Conservation (phyloP, 2,329 filamentous ascomycete species). For the Nemania sp. region DNA sequence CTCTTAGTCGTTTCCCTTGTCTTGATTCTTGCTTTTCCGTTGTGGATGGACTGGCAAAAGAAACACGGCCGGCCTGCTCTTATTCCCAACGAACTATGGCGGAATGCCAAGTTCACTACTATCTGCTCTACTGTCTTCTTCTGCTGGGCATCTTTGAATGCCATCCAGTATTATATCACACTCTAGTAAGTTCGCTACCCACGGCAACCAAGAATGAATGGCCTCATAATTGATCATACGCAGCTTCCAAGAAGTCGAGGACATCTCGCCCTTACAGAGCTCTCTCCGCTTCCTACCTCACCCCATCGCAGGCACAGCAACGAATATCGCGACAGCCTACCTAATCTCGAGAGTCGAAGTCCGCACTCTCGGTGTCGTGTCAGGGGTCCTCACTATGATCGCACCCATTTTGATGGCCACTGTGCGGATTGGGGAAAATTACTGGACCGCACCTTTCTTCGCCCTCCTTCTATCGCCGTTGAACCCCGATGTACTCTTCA, state of each 20-base stretch:
- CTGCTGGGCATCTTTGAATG: conserved; percentile 56
- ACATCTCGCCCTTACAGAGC: conserved; percentile 48
- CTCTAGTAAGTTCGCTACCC: conserved; percentile 47
- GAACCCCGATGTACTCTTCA: conserved; percentile 65
- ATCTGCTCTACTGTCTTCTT: conserved; percentile 62
- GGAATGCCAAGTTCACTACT: conserved; percentile 62
- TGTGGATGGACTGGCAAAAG: conserved; percentile 53
- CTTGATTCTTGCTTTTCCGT: conserved; percentile 58
- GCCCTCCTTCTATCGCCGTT: conserved; percentile 60
- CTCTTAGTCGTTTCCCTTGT: conserved; percentile 56
- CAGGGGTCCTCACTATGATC: conserved; percentile 58
- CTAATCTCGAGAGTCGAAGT: conserved; percentile 56
- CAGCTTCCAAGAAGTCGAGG: conserved; percentile 59
- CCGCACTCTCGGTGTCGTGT: conserved; percentile 54
- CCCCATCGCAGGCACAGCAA: conserved; percentile 57
- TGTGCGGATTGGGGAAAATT: conserved; percentile 59
- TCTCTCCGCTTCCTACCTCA: conserved; percentile 60
- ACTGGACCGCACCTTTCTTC: conserved; percentile 62
- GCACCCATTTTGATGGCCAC: conserved; percentile 68
- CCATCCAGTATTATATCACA: conserved; percentile 58
- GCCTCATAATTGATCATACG: neutral
- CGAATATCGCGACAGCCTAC: conserved; percentile 58
- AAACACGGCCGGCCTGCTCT: conserved; percentile 53
- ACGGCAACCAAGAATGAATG: neutral
- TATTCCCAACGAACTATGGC: conserved; percentile 69